phyloP scores from a whole-genome alignment of 2,329 filamentous ascomycete species.

The Penicillium sp. region DNA sequence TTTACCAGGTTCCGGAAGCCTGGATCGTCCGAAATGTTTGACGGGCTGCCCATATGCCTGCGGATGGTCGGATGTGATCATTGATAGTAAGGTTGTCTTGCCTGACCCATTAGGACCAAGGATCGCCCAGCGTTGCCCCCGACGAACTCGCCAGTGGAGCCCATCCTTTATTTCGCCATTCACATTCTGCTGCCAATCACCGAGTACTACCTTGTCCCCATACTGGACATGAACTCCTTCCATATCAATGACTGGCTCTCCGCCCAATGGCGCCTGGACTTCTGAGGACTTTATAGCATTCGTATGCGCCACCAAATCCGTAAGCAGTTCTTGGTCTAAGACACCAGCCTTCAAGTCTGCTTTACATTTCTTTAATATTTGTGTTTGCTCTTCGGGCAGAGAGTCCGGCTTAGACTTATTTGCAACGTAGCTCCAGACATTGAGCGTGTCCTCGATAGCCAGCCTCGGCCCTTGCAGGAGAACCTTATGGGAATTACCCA shows the following conservation, averaged over 20 bases:
- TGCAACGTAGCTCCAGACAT: constrained; percentile 31
- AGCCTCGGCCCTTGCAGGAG: constrained; percentile 65
- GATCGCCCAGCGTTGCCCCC: constrained; percentile 85
- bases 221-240: constrained; percentile 79
- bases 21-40: constrained; percentile 76
- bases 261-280: constrained; percentile 35
- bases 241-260: constrained; percentile 83
- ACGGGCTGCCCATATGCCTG: constrained; percentile 90
- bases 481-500: constrained; percentile 67
- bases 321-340: constrained; percentile 28
- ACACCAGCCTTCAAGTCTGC: constrained; percentile 21
- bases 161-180: constrained; percentile 58
- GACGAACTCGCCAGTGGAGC: constrained; percentile 76
- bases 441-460: constrained; percentile 52
- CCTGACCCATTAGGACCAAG: constrained; percentile 93
- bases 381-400: constrained; percentile 7
- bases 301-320: constrained; percentile 19
- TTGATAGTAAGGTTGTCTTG: constrained; percentile 89
- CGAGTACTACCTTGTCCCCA: constrained; percentile 72
- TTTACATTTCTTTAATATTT: constrained; percentile 14
- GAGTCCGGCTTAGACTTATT: not conserved
- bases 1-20: constrained; percentile 70
- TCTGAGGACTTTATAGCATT: not conserved
- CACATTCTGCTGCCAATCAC: constrained; percentile 69
- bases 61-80: constrained; percentile 94